These are phyloP conservation scores for Gynandropsis gynandra DNA, from an alignment of 345 rosid species.

Conservation along the genomic window DNA sequence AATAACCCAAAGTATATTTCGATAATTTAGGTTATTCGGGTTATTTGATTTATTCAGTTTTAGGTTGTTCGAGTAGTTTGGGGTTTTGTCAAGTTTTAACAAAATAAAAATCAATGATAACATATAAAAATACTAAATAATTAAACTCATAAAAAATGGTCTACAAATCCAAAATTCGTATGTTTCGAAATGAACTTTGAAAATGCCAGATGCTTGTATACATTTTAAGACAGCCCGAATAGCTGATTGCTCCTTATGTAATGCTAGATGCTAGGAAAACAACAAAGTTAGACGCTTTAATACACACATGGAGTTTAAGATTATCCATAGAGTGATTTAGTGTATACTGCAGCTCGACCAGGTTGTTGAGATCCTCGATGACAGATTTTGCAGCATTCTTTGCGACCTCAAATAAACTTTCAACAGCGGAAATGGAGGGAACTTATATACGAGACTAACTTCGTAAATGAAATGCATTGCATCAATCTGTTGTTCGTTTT, in stretches of 20 bases:
- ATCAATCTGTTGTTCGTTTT: slow-evolving; percentile 75
- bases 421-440: slow-evolving; percentile 65
- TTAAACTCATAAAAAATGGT: too few relatives aligned
- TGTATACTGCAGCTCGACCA: slow-evolving; percentile 74
- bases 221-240: slow-evolving; percentile 68
- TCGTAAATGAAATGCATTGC: slow-evolving; percentile 78
- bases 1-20: too few relatives aligned
- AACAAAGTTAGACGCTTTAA: neutral
- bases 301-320: too few relatives aligned
- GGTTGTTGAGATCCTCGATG: slow-evolving; percentile 62
- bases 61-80: too few relatives aligned
- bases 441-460: slow-evolving; percentile 58
- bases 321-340: too few relatives aligned
- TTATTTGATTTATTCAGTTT: too few relatives aligned
- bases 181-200: too few relatives aligned
- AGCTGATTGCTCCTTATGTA: slow-evolving; percentile 74
- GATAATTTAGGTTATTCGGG: too few relatives aligned
- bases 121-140: too few relatives aligned
- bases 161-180: too few relatives aligned
- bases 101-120: too few relatives aligned
- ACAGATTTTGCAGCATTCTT: slow-evolving; percentile 68
- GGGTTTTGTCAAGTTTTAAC: too few relatives aligned
- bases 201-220: slow-evolving; percentile 79
- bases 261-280: slow-evolving; percentile 46
- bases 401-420: slow-evolving; percentile 60